A percentile compares a stretch with the other conserved stretches of the same genome.
Evolutionary conservation across 2,329 filamentous ascomycete genomes (phyloP).

Genomic region (Tolypocladium tundrense): DNA sequence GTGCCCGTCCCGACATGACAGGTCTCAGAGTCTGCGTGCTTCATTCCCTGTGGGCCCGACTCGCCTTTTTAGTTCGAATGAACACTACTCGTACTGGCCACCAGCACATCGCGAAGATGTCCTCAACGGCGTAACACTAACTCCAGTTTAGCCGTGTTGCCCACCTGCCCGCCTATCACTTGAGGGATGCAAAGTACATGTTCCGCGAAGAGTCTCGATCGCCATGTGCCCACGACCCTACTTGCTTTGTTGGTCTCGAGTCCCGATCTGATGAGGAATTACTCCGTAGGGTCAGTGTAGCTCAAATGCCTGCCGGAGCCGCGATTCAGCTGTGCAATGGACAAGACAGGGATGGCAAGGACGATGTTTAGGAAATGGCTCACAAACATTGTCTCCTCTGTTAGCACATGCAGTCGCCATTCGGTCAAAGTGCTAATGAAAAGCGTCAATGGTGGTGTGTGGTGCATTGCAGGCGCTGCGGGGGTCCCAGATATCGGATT

Average conservation of each 20-base stretch:
- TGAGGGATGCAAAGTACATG: neutral
- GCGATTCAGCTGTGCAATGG: slow-evolving; percentile 16
- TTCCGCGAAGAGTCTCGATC: neutral
- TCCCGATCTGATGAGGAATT: neutral
- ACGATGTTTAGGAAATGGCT: slow-evolving; percentile 7
- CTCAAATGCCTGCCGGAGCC: neutral
- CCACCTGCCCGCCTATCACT: no score
- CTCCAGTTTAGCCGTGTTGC: neutral
- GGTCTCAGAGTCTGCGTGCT: neutral
- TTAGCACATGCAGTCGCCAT: neutral
- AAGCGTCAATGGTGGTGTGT: neutral
- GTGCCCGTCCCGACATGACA: neutral
- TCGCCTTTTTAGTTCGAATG: neutral
- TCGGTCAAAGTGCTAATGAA: neutral
- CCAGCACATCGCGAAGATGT: neutral
- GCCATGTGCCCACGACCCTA: neutral
- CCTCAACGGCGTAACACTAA: neutral
- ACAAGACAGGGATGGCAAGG: slow-evolving; percentile 2
- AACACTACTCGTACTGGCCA: neutral
- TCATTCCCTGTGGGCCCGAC: neutral
- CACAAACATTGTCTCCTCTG: slow-evolving; percentile 4
- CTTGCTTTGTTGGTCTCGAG: neutral
- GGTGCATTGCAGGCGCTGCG: neutral
- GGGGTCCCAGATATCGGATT: neutral
- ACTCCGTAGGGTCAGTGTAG: neutral